A percentile compares a stretch with the other conserved stretches of the same genome.
These are phyloP conservation scores for Artemisia annua DNA, from an alignment of 129 eudicot species.

Conservation along the genomic window DNA sequence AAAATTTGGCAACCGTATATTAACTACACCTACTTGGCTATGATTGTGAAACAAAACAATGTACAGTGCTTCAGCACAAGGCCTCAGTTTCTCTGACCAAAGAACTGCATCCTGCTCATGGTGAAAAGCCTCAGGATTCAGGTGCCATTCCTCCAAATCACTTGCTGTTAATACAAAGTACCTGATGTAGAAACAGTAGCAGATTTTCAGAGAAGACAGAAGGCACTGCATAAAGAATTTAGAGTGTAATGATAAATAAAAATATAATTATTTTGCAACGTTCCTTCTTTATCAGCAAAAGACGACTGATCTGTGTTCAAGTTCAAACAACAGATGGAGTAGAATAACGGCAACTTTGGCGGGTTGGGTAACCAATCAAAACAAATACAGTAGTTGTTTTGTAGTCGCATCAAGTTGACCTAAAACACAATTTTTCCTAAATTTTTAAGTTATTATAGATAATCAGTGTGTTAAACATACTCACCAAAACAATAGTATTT, in stretches of 20 bases:
- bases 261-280: background rate
- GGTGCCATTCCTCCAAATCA: slow-evolving; percentile 96
- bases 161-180: slow-evolving; percentile 82
- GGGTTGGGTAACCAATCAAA: slow-evolving; percentile 2
- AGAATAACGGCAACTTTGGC: background rate
- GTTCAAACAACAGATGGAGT: background rate
- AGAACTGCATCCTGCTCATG: slow-evolving; percentile 96
- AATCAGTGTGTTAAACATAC: background rate
- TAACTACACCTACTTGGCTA: slow-evolving; percentile 69
- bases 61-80: slow-evolving; percentile 98
- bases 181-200: slow-evolving; percentile 45
- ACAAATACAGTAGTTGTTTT: too few relatives aligned
- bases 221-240: too few relatives aligned
- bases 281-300: slow-evolving; percentile 7
- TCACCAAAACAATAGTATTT: background rate
- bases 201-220: background rate
- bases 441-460: background rate
- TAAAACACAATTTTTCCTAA: slow-evolving; percentile 1
- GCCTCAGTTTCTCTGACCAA: slow-evolving; percentile 99
- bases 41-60: slow-evolving; percentile 88
- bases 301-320: slow-evolving; percentile 10
- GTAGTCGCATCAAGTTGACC: too few relatives aligned
- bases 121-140: slow-evolving; percentile 86
- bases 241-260: background rate
- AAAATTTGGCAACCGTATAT: background rate